A percentile compares a stretch with the other conserved stretches of the same genome.
These are phyloP conservation scores for Backusella westeae DNA, from an alignment of 192 early-diverging fungal species.

Conservation along the genomic window DNA sequence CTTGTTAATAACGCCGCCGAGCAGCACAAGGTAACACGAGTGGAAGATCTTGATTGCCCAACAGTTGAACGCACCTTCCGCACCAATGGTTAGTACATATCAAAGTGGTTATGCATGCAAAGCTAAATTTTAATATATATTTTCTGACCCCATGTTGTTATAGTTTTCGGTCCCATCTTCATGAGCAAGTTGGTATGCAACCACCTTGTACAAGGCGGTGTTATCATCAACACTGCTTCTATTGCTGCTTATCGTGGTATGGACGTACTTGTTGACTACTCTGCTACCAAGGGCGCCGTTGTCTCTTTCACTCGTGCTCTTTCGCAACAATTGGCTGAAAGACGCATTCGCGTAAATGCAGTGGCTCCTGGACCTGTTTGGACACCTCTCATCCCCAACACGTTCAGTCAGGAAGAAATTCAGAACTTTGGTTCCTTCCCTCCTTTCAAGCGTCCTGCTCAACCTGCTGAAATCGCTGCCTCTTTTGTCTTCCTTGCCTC, in stretches of 20 bases:
- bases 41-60: constrained; percentile 38
- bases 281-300: constrained; percentile 53
- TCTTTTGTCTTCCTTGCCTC: constrained; percentile 50
- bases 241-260: constrained; percentile 53
- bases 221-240: constrained; percentile 52
- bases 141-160: not conserved
- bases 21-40: constrained; percentile 36
- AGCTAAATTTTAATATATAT: not conserved
- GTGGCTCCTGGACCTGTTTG: constrained; percentile 56
- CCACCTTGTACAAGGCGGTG: constrained; percentile 40
- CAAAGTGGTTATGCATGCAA: not conserved
- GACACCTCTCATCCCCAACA: constrained; percentile 50
- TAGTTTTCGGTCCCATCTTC: constrained; percentile 49
- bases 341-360: constrained; percentile 53
- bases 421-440: constrained; percentile 45
- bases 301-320: constrained; percentile 54
- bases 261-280: constrained; percentile 47
- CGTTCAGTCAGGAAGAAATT: constrained; percentile 40
- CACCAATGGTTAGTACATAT: constrained; percentile 27
- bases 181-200: constrained; percentile 45
- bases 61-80: constrained; percentile 51
- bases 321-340: constrained; percentile 39
- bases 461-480: constrained; percentile 48
- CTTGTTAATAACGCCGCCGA: constrained; percentile 45
- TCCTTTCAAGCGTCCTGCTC: constrained; percentile 47